These are phyloP conservation scores for Aspergillus panamensis DNA, from an alignment of 495 filamentous ascomycete genomes.

Conservation along the genomic window DNA sequence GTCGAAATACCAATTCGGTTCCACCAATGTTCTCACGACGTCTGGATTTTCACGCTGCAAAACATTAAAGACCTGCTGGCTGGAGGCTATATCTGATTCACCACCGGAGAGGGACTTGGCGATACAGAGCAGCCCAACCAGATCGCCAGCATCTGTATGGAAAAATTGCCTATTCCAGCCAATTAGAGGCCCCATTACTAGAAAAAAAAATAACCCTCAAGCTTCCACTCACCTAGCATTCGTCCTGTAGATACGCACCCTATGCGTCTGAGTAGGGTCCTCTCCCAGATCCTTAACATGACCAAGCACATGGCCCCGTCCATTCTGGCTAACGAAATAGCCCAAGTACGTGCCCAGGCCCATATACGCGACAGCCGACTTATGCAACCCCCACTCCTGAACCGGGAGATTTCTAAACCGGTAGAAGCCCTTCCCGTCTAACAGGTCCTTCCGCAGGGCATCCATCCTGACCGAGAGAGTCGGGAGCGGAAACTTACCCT, in stretches of 20 bases:
- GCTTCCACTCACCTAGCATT: slow-evolving; percentile 61
- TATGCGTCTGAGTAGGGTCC: slow-evolving; percentile 72
- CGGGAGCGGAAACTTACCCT: slow-evolving; percentile 60
- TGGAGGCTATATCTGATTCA: slow-evolving; percentile 50
- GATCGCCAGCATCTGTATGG: slow-evolving; percentile 62
- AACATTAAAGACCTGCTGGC: slow-evolving; percentile 71
- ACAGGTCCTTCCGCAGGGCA: slow-evolving; percentile 60
- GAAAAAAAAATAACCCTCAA: too few relatives aligned
- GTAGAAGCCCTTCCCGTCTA: slow-evolving; percentile 84
- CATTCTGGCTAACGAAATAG: slow-evolving; percentile 82
- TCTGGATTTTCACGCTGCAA: slow-evolving; percentile 71
- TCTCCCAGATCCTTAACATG: slow-evolving; percentile 90
- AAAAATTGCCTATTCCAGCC: slow-evolving; percentile 49
- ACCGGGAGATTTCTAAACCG: slow-evolving; percentile 81
- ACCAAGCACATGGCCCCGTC: slow-evolving; percentile 77
- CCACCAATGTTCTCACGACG: slow-evolving; percentile 63
- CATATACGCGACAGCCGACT: slow-evolving; percentile 84
- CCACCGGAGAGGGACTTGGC: slow-evolving; percentile 49
- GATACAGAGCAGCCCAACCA: slow-evolving; percentile 54
- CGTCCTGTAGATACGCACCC: slow-evolving; percentile 83
- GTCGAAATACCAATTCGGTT: slow-evolving; percentile 89
- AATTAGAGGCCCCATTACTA: too few relatives aligned
- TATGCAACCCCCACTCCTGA: slow-evolving; percentile 66
- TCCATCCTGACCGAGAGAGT: slow-evolving; percentile 54
- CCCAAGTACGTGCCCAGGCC: slow-evolving; percentile 80